Base-by-base conservation (phyloP, 495 filamentous ascomycete genomes). In the Penicillium daleae region DNA sequence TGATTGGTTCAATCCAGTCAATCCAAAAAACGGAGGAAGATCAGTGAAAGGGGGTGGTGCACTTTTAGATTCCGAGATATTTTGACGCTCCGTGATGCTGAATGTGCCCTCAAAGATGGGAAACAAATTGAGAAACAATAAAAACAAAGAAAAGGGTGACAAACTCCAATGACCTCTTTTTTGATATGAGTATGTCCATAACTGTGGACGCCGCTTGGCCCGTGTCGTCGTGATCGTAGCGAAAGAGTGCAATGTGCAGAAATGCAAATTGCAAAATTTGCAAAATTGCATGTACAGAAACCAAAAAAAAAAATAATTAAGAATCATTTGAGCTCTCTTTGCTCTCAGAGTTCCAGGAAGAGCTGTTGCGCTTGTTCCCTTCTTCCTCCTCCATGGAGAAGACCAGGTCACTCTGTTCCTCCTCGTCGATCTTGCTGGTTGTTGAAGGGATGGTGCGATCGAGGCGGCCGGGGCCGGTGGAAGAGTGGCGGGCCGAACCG, bases 341-440 rank as follows among this genome's bases (percentile, higher is more conserved):
- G 52, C 56, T 71, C 49, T 70, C 70, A 22, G 48, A 61, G 51
- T 60, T 65, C 74, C 75, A 79, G 9, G 75, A 73, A 6, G 68
- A 64, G 56, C 76, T 77, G 59, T 66, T 77, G 52, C 78, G 76
- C 65, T 82, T 82, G 67, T 78, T 78, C 39, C 76, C 78, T 48
- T 80, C 79, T 58, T 91, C 89, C 58, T 91, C 90, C 66, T 92
- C 90, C 89, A 93, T 92, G 35, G 82, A 86, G 62, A 93, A 93
- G n/a, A 92, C 89, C 53, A 91, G 83, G 27, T 91, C 86, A 21
- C 83, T 78, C 57, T 90, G 75, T 53, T 80, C 70, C 44, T 72
- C 87, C 66, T 93, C 90, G 52, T 91, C 90, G 66, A 92, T 92
- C 33, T 86, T 88, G 51, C 83, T 89, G 1, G 86, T 88, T 35